Evolutionary conservation across 2,329 filamentous ascomycete species (phyloP), one percentile per base, ranked within the genome.

Genomic region (Lomentospora prolificans): DNA sequence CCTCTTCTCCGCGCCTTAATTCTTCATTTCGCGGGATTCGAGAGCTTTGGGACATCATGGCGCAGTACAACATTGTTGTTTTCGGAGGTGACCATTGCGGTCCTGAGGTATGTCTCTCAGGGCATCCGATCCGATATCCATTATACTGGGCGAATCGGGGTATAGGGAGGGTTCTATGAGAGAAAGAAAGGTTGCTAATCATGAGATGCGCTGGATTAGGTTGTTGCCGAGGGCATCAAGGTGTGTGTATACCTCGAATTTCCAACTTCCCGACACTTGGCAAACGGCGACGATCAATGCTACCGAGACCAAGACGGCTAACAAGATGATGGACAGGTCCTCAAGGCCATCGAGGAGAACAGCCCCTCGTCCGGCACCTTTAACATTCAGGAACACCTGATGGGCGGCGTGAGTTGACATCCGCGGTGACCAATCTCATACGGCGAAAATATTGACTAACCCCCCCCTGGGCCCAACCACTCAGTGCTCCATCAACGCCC

Each of bases 401-500:
- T 99, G 57, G 91, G 94, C 65, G 92, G 94, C 66, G 92, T 95
- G 82, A 76, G 89, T 81, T 33, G 17, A 24, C 8, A 19, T 24
- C 33, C n/a, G 22, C 54, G 46, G 50, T 24, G 25, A 53, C 27
- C 53, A 52, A 17, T 3, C 27, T 12, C 51, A 6, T n/a, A n/a
- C n/a, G n/a, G n/a, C n/a, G n/a, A n/a, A n/a, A n/a, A n/a, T n/a
- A n/a, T n/a, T n/a, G n/a, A n/a, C n/a, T n/a, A n/a, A n/a, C n/a
- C n/a, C n/a, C n/a, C n/a, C n/a, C n/a, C n/a, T n/a, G n/a, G n/a
- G n/a, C n/a, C n/a, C n/a, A n/a, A n/a, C n/a, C n/a, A n/a, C n/a
- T n/a, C n/a, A 96, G 90, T 87, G 84, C 70, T 96, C 91, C 51
- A 96, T 97, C 72, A 85, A 96, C 66, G 84, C 84, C 17, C 83